These are phyloP conservation scores for Diaporthe longicolla DNA, from an alignment of 2,329 filamentous ascomycete genomes.

Conservation along the genomic window DNA sequence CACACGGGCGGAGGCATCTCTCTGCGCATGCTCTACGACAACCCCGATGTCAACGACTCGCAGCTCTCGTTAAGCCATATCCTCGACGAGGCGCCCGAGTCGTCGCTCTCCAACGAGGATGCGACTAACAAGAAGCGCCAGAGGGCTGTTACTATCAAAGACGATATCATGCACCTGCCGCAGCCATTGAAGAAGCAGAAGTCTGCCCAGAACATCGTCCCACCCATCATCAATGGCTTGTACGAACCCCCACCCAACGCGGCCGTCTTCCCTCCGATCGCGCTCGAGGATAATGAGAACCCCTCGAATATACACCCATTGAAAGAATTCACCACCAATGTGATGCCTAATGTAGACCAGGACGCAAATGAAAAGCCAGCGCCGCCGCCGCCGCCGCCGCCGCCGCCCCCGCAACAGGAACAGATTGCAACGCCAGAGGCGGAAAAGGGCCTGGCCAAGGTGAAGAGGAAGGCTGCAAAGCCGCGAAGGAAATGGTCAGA, in stretches of 20 bases:
- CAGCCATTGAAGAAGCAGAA: slow-evolving; percentile 77
- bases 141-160: slow-evolving; percentile 63
- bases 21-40: slow-evolving; percentile 58
- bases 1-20: slow-evolving; percentile 45
- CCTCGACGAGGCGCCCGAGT: slow-evolving; percentile 60
- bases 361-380: slow-evolving; percentile 39
- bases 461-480: slow-evolving; percentile 69
- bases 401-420: slow-evolving; percentile 33
- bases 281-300: slow-evolving; percentile 66
- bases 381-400: background rate
- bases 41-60: slow-evolving; percentile 55
- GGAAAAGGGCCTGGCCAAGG: slow-evolving; percentile 55
- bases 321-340: slow-evolving; percentile 56
- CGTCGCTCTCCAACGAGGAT: slow-evolving; percentile 50
- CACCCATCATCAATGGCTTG: slow-evolving; percentile 76
- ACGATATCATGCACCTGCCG: slow-evolving; percentile 75
- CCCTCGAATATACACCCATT: slow-evolving; percentile 48
- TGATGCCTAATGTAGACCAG: slow-evolving; percentile 46
- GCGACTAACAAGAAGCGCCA: slow-evolving; percentile 68
- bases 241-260: slow-evolving; percentile 73
- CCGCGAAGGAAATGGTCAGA: slow-evolving; percentile 75
- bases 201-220: slow-evolving; percentile 66
- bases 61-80: slow-evolving; percentile 62
- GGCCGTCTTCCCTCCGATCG: slow-evolving; percentile 75
- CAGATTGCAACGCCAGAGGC: slow-evolving; percentile 47